Evolutionary conservation across 2,329 filamentous ascomycete species (phyloP).

Genomic region (Fusarium buxicola): DNA sequence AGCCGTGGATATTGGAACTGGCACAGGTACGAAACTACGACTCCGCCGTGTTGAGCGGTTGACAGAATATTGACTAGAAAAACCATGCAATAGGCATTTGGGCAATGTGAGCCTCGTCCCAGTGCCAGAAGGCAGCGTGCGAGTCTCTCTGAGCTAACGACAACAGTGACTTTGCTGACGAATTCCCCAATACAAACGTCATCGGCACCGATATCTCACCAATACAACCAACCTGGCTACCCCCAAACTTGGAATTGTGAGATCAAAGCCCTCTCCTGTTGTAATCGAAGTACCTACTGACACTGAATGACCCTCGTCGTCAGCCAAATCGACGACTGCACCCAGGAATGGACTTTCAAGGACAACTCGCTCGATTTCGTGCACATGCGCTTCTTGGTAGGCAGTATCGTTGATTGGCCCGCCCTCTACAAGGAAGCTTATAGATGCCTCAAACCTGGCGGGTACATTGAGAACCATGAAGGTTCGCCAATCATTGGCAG

Average conservation of each 20-base stretch:
- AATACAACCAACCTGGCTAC: neutral
- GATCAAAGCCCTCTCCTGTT: too few relatives aligned
- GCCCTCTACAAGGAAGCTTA: slow-evolving; percentile 3
- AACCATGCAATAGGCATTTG: neutral
- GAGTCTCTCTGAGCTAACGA: neutral
- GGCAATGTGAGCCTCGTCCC: neutral
- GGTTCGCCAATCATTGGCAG: neutral
- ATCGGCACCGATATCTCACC: neutral
- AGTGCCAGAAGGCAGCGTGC: too few relatives aligned
- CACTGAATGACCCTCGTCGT: too few relatives aligned
- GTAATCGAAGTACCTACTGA: neutral
- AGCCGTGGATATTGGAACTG: neutral
- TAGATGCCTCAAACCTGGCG: slow-evolving; percentile 6
- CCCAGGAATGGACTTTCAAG: too few relatives aligned
- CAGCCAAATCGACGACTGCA: slow-evolving; percentile 1
- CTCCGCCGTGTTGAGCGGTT: too few relatives aligned
- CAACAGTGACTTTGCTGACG: neutral
- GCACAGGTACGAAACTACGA: neutral
- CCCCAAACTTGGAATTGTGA: neutral
- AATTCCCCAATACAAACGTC: neutral
- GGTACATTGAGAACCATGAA: slow-evolving; percentile 13
- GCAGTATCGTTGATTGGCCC: slow-evolving; percentile 2
- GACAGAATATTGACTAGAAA: too few relatives aligned
- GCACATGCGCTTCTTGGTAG: neutral
- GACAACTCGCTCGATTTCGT: slow-evolving; percentile 2